Base-by-base conservation (phyloP, 106 monocot species). In the Chionographis japonica region DNA sequence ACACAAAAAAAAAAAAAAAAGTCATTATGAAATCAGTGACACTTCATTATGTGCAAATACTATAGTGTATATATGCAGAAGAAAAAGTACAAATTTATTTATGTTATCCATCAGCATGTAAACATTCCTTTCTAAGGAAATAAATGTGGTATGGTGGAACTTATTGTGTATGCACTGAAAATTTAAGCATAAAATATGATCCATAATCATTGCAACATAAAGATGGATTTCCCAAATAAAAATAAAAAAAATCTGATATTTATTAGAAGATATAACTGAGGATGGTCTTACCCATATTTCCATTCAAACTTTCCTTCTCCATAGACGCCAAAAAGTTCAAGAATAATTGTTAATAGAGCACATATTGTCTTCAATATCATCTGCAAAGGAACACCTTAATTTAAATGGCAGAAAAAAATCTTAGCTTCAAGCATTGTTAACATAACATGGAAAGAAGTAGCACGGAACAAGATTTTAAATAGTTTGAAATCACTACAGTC, bases 231-330 rank as follows among this genome's bases (percentile, higher is more conserved):
- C 13, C 50, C 27, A 35, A 4, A 52, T 4, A 67, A 2, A 37
- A 35, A 4, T 37, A 4, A 36, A 38, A 14, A 67, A 19, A 53
- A 18, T 69, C 41, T 37, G n/a, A 46, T 58, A 27, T 19, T 42
- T 27, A 27, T 27, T 27, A 27, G 2, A 69, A 69, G 69, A 54
- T 27, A 13, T 49, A 58, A 60, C 16, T 9, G 38, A 55, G 4
- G 62, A 66, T 35, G 46, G 38, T 61, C 66, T 40, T 81, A 90
- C 98, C 98, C 98, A 60, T 78, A 98, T 79, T 27, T 90, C 98
- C 86, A 93, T 66, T 79, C 80, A 81, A 98, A 98, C 73, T 93
- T 93, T 46, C 98, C 98, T 78, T 98, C 98, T 40, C 98, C 93
- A 78, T 98, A 98, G 55, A 93, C 81, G 12, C 87, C 98, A 75